These are phyloP conservation scores for Bryum argenteum DNA, from an alignment of 225 moss, liverwort and hornwort genomes.

Conservation along the genomic window DNA sequence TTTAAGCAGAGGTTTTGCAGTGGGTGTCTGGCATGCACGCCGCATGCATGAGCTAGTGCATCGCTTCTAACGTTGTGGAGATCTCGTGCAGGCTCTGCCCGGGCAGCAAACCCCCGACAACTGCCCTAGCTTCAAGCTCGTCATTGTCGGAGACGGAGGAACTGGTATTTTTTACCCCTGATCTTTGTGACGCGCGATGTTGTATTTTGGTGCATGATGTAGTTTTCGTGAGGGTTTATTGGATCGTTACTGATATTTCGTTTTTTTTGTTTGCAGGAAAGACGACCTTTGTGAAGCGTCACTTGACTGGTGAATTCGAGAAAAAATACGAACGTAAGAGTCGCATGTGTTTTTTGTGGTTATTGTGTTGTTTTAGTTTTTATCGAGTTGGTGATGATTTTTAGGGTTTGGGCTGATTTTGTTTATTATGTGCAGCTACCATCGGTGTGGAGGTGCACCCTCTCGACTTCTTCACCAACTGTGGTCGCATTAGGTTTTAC, in stretches of 20 bases:
- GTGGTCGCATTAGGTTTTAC: conserved; percentile 81
- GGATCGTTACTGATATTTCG: no score
- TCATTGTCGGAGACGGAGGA: neutral
- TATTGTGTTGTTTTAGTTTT: neutral
- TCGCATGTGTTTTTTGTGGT: neutral
- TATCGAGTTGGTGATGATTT: neutral
- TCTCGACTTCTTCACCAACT: conserved; percentile 74
- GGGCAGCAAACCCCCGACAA: neutral
- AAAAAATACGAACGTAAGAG: conserved; percentile 71
- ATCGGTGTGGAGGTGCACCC: conserved; percentile 90
- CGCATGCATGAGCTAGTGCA: no score
- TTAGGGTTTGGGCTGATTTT: neutral
- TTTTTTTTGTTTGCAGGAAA: conserved; percentile 42
- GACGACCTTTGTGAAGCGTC: conserved; percentile 84
- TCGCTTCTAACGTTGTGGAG: neutral
- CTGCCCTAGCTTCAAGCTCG: conserved; percentile 3
- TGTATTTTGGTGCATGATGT: no score
- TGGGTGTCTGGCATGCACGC: no score
- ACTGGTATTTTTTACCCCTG: neutral
- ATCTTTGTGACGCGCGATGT: neutral
- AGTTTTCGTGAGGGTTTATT: no score
- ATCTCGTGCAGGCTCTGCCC: neutral
- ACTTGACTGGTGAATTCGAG: conserved; percentile 84
- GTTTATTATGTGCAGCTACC: conserved; percentile 33
- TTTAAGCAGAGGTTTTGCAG: no score